phyloP scores from a whole-genome alignment of 306 rosid species.

The Fagus sylvatica region DNA sequence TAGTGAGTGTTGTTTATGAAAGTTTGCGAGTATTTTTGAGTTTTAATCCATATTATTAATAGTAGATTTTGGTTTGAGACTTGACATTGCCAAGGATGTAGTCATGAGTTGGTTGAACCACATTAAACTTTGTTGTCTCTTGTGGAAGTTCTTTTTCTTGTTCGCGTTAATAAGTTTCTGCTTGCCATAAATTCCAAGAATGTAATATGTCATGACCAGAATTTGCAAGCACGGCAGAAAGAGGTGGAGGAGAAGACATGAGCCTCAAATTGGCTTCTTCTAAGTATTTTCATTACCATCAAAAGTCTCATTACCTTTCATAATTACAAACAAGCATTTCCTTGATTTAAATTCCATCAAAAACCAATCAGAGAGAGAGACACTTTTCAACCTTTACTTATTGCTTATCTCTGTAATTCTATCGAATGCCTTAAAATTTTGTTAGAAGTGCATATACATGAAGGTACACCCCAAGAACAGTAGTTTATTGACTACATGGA shows the following conservation, averaged over 20 bases:
- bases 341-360: not conserved
- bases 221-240: not conserved
- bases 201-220: not conserved
- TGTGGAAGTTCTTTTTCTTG: no score
- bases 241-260: not conserved
- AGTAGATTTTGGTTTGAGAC: no score
- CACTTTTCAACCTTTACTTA: not conserved
- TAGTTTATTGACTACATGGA: not conserved
- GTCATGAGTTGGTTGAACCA: no score
- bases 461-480: not conserved
- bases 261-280: not conserved
- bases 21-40: no score
- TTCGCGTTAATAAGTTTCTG: no score
- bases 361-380: no score
- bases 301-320: not conserved
- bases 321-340: not conserved
- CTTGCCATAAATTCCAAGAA: no score
- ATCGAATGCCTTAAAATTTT: not conserved
- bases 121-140: no score
- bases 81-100: no score
- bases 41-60: no score
- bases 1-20: no score
- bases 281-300: not conserved
- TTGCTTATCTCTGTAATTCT: not conserved
- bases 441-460: not conserved